phyloP scores from a whole-genome alignment of 352 stramenopile genomes.

The Globisporangium acanthophoron region DNA sequence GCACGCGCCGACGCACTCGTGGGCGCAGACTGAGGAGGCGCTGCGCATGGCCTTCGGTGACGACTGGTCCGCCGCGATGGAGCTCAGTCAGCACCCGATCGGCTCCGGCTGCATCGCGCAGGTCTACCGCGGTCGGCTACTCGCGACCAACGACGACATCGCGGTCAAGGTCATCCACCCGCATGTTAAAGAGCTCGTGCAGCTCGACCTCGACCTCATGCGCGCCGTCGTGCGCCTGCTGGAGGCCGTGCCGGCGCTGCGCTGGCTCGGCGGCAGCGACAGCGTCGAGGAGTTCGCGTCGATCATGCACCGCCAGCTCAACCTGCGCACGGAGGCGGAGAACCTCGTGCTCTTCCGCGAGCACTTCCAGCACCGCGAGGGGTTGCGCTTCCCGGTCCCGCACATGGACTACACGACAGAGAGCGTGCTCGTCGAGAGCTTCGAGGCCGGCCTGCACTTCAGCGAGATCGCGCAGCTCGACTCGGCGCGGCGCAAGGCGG shows the following conservation, averaged over 20 bases:
- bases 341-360: constrained; percentile 82
- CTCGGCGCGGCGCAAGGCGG: constrained; percentile 40
- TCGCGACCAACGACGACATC: constrained; percentile 56
- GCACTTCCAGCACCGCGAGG: constrained; percentile 62
- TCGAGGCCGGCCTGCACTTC: constrained; percentile 77
- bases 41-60: constrained; percentile 83
- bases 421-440: constrained; percentile 90
- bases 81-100: constrained; percentile 57
- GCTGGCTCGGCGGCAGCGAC: constrained; percentile 65
- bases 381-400: constrained; percentile 68
- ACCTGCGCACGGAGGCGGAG: constrained; percentile 86
- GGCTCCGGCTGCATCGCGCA: constrained; percentile 94
- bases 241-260: constrained; percentile 55
- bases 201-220: constrained; percentile 86
- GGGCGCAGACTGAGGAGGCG: constrained; percentile 76
- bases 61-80: constrained; percentile 61
- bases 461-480: constrained; percentile 54
- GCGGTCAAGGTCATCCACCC: constrained; percentile 94
- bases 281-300: constrained; percentile 83
- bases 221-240: constrained; percentile 55
- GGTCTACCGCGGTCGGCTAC: constrained; percentile 87
- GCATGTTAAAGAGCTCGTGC: constrained; percentile 79
- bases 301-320: constrained; percentile 88
- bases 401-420: constrained; percentile 68
- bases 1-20: constrained; percentile 81